These are phyloP conservation scores for Linum usitatissimum DNA, from an alignment of 345 rosid genomes.

Conservation along the genomic window DNA sequence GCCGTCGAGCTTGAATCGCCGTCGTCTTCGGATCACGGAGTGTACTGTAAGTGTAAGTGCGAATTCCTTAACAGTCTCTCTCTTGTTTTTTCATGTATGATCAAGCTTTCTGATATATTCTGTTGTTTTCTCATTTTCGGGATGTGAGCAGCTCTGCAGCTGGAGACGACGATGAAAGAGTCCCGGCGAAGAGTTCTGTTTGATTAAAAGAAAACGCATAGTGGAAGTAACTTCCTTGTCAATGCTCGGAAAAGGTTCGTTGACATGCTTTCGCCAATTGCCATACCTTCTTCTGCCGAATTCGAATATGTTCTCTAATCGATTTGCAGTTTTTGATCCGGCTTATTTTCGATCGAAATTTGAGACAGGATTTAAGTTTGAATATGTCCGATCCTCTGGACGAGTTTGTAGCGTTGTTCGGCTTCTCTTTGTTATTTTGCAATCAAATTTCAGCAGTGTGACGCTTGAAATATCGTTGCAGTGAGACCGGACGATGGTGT, in stretches of 20 bases:
- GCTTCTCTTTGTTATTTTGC: too few species aligned
- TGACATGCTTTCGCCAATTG: neutral
- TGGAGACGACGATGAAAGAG: conserved; percentile 18
- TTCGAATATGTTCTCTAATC: neutral
- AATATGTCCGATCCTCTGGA: too few species aligned
- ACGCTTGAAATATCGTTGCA: conserved; percentile 70
- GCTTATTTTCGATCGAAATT: neutral
- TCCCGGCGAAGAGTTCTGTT: conserved; percentile 40
- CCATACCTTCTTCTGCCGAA: neutral
- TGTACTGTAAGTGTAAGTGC: neutral
- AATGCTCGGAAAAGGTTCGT: conserved; percentile 28
- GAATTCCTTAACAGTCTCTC: neutral
- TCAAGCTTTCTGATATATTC: neutral
- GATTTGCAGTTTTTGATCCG: neutral
- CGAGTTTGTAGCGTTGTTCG: too few species aligned
- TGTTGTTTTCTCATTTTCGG: neutral
- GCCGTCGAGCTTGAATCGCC: neutral
- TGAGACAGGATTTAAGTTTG: too few species aligned
- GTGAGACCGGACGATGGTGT: conserved; percentile 90
- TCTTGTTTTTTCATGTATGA: neutral
- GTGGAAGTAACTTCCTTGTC: conserved; percentile 63
- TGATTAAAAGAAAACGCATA: conserved; percentile 55
- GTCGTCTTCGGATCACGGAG: conserved; percentile 1
- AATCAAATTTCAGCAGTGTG: conserved; percentile 29
- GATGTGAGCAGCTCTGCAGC: too few species aligned